Base-by-base conservation (phyloP, 2,329 filamentous ascomycete species). In the Cordyceps fumosorosea region DNA sequence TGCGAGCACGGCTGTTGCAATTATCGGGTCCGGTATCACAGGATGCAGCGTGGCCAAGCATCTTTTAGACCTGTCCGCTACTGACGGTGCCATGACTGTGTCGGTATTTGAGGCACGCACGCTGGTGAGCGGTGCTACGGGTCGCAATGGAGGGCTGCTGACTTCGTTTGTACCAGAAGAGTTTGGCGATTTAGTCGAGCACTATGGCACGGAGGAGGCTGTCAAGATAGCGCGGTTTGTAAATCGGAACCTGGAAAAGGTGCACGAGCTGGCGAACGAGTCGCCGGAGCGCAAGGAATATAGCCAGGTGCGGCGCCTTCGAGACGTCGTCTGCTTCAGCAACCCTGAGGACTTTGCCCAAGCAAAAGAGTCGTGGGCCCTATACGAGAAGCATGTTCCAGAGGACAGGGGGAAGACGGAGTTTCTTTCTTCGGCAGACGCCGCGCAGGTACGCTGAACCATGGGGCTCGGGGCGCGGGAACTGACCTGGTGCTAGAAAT, bases 171-270 rank as follows among this genome's bases (percentile, higher is more conserved):
- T 77, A 3, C 75, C 79, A 56, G 73, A 77, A 62, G 66, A 74
- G 24, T 80, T 77, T 54, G 65, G 65, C 14, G 64, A 65, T 5
- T 60, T 79, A 5, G 68, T 70, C 40, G 48, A 65, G 7, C 64
- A 63, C 22, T 66, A 74, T 40, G 73, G 75, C 0, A 63, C 66
- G 0, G 73, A 74, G 47, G 67, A 71, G 3, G 79, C 80, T 2
- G 72, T 72, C 20, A 70, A 73, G 53, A 72, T 81, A n/a, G 72
- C 75, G 1, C 67, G 72, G 1, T 81, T 82, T 59, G 75, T 77
- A 63, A 67, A 77, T 29, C 57, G 67, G 34, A 76, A 79, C 56
- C 67, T 80, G 5, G 68, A 73, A 24, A 65, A 16, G 26, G 64
- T 67, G 52, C 62, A 66, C 20, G 63, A 60, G 62, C 64, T 70